Evolutionary conservation across 495 filamentous ascomycete genomes (phyloP), one percentile per base, ranked within the genome.

Genomic region (Polyplosphaeria fusca): DNA sequence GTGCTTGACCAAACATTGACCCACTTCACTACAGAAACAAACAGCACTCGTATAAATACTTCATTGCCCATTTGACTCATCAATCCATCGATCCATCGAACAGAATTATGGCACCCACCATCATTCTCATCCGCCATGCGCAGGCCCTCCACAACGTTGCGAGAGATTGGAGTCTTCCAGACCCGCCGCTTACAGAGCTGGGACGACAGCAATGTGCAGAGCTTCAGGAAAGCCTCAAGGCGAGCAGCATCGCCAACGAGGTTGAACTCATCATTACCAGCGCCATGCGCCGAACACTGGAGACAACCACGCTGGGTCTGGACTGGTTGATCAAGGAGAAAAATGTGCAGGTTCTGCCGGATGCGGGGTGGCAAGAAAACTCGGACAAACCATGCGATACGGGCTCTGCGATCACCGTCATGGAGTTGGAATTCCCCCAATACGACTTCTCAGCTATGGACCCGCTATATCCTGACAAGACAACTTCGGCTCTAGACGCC

Each of bases 291-390:
- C 71, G 82, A 13, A 83, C 80, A 2, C 65, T 85, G 4, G 75
- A 86, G 65, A 86, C 82, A 1, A 75, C 79, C 0, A 64, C 73
- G 24, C 64, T 75, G 12, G 71, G 73, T 0, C 70, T 84, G 19
- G 74, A 72, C 16, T 78, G 75, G 70, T 67, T 84, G 35, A 70
- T 81, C 42, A 56, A 66, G 20, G 73, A 77, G 42, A 67, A 72
- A 38, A 79, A 77, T 3, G 62, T 83, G 13, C 76, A 75, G 24
- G 71, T 83, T 19, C 64, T 74, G 18, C 74, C 79, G 1, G 72
- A 82, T 47, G 75, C 81, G 1, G 72, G 73, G 23, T 77, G 75
- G 75, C 75, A 77, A 63, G 82, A 86, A 71, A 84, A 78, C 60
- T 76, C 76, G 25, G 70, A 60, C 47, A 75, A 81, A 46, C 79